Base-by-base conservation (phyloP, 805 yeast genomes). In the Metschnikowia lochheadii region DNA sequence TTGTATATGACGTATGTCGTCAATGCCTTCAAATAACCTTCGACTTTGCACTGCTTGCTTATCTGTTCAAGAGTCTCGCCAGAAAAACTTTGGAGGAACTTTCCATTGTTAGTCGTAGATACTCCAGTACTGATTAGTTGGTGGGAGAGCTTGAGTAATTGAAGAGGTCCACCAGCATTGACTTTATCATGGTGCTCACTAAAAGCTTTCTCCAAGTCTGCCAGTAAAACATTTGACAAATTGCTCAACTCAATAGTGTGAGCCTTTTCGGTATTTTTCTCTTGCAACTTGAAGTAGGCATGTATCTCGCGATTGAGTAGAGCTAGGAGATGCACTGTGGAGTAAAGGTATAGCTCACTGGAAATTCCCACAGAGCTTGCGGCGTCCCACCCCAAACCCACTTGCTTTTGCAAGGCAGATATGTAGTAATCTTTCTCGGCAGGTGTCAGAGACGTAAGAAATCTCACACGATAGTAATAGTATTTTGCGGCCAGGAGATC, bases 401-500 rank as follows among this genome's bases (percentile, higher is more conserved):
- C 37, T 1, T 43, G 32, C 17, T 46, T 46, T 41, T 55, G 60
- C 6, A 50, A 41, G 3, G 44, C 32, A 7, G 51, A 52, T 14
- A 33, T 17, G 11, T 33, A 20, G 21, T 33, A 14, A 21, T 21
- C 18, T 4, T 39, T n/a, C 4, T 23, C 42, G 14, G 14, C 29
- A 18, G 23, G 31, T n/a, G 36, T 35, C 23, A 31, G 26, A 17
- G 48, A 41, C 13, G 36, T 29, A 1, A 34, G 17, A 41, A 63
- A 59, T 23, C 73, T 59, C 5, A 72, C 68, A 48, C 69, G 68
- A 34, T 61, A 48, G 52, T 69, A 75, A 51, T 75, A 74, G 49
- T 67, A 68, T 48, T 72, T 68, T 1, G 82, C 73, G 1, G 66
- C 60, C 17, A 61, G 59, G 4, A 70, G 49, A 18, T 74, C 66